A percentile compares a stretch with the other conserved stretches of the same genome.
phyloP scores from a whole-genome alignment of 768 basidiomycete genomes.

The Amanita inopinata region DNA sequence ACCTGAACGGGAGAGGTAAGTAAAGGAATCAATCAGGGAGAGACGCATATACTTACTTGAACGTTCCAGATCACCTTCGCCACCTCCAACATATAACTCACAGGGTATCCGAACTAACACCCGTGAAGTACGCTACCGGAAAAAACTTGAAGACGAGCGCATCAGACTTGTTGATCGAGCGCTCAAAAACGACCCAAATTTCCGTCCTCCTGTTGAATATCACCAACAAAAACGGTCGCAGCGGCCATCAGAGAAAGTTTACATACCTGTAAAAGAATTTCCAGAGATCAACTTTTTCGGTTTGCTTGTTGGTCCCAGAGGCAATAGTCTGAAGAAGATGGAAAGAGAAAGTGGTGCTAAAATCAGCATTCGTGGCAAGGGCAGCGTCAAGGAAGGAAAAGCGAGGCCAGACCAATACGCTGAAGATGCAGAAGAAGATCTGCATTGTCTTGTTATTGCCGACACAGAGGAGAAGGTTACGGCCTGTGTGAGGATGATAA shows the following conservation, averaged over 20 bases:
- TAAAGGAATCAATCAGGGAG: constrained; percentile 3
- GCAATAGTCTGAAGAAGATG: constrained; percentile 99
- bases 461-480: constrained; percentile 89
- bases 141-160: constrained; percentile 89
- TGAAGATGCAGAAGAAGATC: constrained; percentile 96
- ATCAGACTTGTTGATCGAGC: constrained; percentile 90
- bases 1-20: constrained; percentile 87
- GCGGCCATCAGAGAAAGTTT: constrained; percentile 94
- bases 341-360: constrained; percentile 96
- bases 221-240: constrained; percentile 90
- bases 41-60: constrained; percentile 19
- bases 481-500: constrained; percentile 89
- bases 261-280: constrained; percentile 99
- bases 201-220: constrained; percentile 95
- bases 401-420: constrained; percentile 89
- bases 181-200: constrained; percentile 96
- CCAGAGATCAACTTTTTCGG: constrained; percentile 99
- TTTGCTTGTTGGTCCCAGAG: constrained; percentile 93
- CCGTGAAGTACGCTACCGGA: constrained; percentile 95
- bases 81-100: constrained; percentile 93
- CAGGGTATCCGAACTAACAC: constrained; percentile 98
- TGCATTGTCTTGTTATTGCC: constrained; percentile 93
- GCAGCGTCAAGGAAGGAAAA: constrained; percentile 98
- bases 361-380: constrained; percentile 97
- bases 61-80: constrained; percentile 73